Base-by-base conservation (phyloP, 768 basidiomycete species). In the Russula sp. region DNA sequence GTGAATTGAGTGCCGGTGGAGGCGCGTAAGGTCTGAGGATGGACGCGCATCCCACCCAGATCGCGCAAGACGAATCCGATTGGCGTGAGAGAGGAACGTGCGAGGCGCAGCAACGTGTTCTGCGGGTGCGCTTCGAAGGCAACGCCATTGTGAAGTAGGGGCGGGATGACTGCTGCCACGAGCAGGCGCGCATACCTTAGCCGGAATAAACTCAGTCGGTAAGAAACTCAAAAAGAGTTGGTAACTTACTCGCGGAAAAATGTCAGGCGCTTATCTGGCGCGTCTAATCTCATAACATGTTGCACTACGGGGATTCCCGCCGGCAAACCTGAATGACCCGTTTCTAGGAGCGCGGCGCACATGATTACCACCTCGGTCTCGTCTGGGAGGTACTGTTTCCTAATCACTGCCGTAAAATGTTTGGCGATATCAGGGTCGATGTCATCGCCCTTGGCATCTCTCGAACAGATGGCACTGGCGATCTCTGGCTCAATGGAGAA, bases 101-200 rank as follows among this genome's bases (percentile, higher is more conserved):
- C 75, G 59, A 82, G 77, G 22, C 82, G 80, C 42, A 77, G 75
- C 7, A 83, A 77, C 18, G 80, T 75, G 67, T 84, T 85, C 63
- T 85, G 84, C 1, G 82, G 81, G 69, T 85, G 84, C 10, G 82
- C 84, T 71, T 85, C 84, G 56, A 85, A 83, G 7, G 80, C 79
- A n/a, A 84, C 79, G 4, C 83, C 83, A 55, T 85, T 82, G 47
- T 78, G 60, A 14, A 85, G 71, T 44, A 83, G 70, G 5, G 82
- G 76, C 11, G 84, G 83, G 59, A 84, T 71, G 18, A 85, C 71
- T 2, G 82, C 83, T 37, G 77, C 74, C 55, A 82, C 79, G 5
- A 80, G 78, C n/a, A 82, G 71, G 32, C 77, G 73, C 52, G 83
- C 73, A 61, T 84, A 85, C 55, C 83, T 83, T 59, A 10, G 6